These are phyloP conservation scores for Sporisorium reilianum DNA, from an alignment of 1,284 basidiomycete species.

Conservation along the genomic window DNA sequence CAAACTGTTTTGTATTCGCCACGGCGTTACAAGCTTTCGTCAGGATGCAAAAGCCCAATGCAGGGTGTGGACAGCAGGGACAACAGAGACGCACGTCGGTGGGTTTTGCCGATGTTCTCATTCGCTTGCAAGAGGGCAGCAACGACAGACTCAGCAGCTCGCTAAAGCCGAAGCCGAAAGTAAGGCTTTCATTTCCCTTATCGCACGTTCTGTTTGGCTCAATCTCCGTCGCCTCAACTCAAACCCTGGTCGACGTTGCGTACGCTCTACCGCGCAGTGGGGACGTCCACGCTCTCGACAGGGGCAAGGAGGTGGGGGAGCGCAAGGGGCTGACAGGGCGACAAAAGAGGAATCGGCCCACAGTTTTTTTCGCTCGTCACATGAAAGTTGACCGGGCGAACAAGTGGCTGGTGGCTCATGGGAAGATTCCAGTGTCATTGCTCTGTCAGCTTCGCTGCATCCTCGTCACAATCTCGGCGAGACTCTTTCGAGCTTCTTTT, in stretches of 20 bases:
- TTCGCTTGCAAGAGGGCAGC: too few species aligned
- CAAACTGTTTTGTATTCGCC: not conserved
- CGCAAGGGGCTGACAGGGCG: not conserved
- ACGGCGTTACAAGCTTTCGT: not conserved
- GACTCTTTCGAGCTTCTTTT: slow-evolving; percentile 8
- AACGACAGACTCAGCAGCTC: slow-evolving; percentile 13
- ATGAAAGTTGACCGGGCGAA: slow-evolving; percentile 5
- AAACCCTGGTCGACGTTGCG: not conserved
- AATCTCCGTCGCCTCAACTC: not conserved
- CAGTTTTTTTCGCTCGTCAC: not conserved
- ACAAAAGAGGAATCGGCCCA: not conserved
- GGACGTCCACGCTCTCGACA: not conserved
- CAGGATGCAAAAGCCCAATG: not conserved
- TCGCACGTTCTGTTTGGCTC: slow-evolving; percentile 2
- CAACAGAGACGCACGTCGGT: not conserved
- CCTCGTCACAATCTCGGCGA: slow-evolving; percentile 28
- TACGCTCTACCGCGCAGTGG: not conserved
- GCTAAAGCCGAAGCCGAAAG: slow-evolving; percentile 36
- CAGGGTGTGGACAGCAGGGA: slow-evolving; percentile 1
- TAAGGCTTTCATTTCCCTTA: not conserved
- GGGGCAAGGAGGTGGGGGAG: not conserved
- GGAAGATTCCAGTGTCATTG: not conserved
- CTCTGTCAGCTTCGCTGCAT: slow-evolving; percentile 32
- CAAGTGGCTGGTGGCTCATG: not conserved
- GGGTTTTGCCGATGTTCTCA: not conserved